Evolutionary conservation across 2,329 filamentous ascomycete genomes (phyloP), one percentile per base, ranked within the genome.

Genomic region (Penicillium sumatraense): DNA sequence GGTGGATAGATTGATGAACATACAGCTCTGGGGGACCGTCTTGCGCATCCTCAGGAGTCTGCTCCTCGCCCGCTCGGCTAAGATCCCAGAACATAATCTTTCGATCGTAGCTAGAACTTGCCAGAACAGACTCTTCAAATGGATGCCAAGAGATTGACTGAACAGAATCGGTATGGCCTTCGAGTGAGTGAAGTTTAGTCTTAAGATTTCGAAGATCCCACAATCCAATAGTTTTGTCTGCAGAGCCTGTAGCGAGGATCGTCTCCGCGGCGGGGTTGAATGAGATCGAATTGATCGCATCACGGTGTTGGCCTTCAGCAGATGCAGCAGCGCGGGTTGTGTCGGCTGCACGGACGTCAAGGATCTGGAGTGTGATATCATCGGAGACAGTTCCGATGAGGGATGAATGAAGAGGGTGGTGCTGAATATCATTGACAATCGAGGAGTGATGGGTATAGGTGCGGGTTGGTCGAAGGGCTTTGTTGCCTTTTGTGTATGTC

Each of bases 41-140:
- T 65, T 98, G 93, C 47, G 89, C 89, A 74, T 99, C 95, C 63
- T 99, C 96, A 2, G 92, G 91, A 10, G 90, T 88, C 75, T 98
- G 95, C 77, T 99, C 95, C 69, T 96, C 91, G 45, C 96, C 95
- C 41, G 96, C 89, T 52, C 89, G 86, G 67, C 91, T 93, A 41
- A 98, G 81, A 72, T 99, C 95, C 95, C 95, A 99, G 79, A 98
- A 95, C 72, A 96, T 89, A 61, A 99, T 89, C 64, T 96, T 86
- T 44, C 95, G 86, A 72, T 99, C 95, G 70, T 97, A 96, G 72
- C 91, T 93, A 47, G 89, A 91, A 68, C 92, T 97, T 52, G 91
- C 95, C 23, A 99, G 81, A 57, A 99, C 90, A 29, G 90, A 86
- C 55, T 90, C 86, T 72, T 99, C 93, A 40, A 89, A 88, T 0